These are phyloP conservation scores for Trichoderma sp. DNA, from an alignment of 2,329 filamentous ascomycete genomes.

Conservation along the genomic window DNA sequence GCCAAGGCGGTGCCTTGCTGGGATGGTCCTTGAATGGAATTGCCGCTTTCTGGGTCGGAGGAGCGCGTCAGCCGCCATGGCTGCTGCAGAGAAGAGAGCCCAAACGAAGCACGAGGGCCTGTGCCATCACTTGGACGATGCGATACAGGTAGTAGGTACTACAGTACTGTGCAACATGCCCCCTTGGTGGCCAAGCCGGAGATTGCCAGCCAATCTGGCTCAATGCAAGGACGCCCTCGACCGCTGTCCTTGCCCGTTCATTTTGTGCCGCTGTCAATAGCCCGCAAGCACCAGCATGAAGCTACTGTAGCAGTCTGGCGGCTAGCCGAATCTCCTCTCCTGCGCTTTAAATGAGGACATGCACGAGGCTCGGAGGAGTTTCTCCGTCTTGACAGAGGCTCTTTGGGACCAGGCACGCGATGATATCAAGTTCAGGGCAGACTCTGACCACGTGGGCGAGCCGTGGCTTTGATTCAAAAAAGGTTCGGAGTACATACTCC, in stretches of 20 bases:
- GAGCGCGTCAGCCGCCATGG: constrained; percentile 16
- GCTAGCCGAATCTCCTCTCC: constrained; percentile 1
- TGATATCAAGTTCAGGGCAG: neutral
- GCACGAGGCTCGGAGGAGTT: neutral
- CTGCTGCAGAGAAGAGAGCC: neutral
- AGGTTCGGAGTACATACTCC: too few species aligned
- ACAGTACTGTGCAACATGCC: too few species aligned
- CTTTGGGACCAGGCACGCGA: neutral
- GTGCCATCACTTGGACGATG: neutral
- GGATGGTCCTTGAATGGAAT: constrained; percentile 16
- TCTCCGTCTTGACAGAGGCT: neutral
- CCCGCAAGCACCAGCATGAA: neutral
- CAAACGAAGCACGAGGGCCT: neutral
- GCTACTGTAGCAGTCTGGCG: neutral
- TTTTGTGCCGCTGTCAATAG: constrained; percentile 13
- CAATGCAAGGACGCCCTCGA: constrained; percentile 4
- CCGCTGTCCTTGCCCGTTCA: neutral
- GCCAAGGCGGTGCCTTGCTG: constrained; percentile 3
- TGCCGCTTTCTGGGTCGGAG: constrained; percentile 1
- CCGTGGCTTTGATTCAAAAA: neutral
- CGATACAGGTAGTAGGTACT: too few species aligned
- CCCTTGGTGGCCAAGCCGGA: neutral
- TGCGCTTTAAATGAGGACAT: constrained; percentile 10
- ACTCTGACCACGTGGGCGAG: constrained; percentile 6
- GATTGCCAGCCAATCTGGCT: constrained; percentile 5